Conservation (phyloP, 2,329 filamentous ascomycete genomes). For the Dactylonectria estremocensis region DNA sequence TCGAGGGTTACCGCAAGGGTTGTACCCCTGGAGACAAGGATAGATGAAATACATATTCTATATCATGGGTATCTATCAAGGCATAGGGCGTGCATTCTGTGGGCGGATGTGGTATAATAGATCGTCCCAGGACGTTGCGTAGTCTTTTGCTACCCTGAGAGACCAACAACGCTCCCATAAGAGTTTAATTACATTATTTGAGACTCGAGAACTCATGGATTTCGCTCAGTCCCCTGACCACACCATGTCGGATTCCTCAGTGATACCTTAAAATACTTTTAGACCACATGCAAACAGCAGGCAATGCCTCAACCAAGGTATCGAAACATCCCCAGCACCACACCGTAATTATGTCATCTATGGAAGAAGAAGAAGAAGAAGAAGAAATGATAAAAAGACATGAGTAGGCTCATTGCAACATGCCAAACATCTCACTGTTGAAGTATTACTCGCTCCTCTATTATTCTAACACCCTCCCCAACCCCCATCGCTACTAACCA, state of each 20-base stretch:
- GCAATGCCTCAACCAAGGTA: conserved; percentile 26
- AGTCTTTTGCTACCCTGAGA: not conserved
- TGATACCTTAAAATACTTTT: conserved; percentile 3
- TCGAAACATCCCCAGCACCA: conserved; percentile 29
- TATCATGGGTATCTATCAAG: not conserved
- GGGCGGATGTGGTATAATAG: not conserved
- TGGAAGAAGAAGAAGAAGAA: conserved; percentile 17
- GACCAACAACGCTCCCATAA: not conserved
- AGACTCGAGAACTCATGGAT: not conserved
- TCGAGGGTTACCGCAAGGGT: conserved; percentile 19
- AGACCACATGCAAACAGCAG: conserved; percentile 12
- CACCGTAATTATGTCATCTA: conserved; percentile 15
- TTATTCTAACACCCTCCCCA: not conserved
- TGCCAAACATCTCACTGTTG: not conserved
- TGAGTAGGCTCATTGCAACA: not conserved
- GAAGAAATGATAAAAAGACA: not conserved
- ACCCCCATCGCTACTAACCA: not conserved
- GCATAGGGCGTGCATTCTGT: not conserved
- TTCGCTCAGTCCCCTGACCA: not conserved
- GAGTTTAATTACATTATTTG: not conserved
- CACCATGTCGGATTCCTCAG: not conserved
- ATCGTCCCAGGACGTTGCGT: not conserved
- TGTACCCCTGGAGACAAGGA: conserved; percentile 13
- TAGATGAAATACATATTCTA: conserved; percentile 26
- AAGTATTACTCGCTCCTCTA: not conserved